Evolutionary conservation across 169 alveolate genomes (phyloP).

Genomic region (Eimeria tenella): DNA sequence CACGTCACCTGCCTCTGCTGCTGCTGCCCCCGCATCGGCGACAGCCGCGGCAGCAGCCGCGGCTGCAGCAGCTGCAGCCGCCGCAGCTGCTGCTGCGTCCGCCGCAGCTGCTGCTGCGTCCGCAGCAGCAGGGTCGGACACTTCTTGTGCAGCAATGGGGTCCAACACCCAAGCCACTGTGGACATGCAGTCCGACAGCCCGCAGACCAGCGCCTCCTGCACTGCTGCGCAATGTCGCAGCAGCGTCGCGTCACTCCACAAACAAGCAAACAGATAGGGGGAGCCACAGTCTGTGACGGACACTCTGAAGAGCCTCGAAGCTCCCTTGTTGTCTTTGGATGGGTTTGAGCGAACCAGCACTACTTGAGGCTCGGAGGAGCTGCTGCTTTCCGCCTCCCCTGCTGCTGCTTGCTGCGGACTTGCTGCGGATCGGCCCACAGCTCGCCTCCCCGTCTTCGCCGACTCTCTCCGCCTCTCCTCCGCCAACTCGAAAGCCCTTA

Average conservation of each 20-base stretch:
- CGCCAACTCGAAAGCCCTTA: neutral
- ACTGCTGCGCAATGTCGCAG: neutral
- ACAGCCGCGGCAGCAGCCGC: neutral
- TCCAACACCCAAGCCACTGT: neutral
- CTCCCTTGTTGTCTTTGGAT: neutral
- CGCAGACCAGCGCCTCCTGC: conserved; percentile 50
- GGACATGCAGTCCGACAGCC: conserved; percentile 61
- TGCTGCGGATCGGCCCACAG: neutral
- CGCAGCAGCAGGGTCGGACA: neutral
- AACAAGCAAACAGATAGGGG: neutral
- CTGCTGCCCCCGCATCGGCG: neutral
- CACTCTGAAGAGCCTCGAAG: neutral
- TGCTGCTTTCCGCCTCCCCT: neutral
- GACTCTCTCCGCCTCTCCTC: neutral
- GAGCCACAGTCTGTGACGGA: neutral
- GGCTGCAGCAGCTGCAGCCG: neutral
- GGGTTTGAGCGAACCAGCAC: neutral
- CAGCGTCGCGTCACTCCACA: conserved; percentile 34
- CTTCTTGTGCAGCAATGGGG: neutral
- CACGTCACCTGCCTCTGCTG: neutral
- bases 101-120: conserved; percentile 10
- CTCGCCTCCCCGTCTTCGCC: neutral
- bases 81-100: neutral
- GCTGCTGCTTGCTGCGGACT: neutral
- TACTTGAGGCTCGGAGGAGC: neutral